Evolutionary conservation across 2,329 filamentous ascomycete species (phyloP), one percentile per base, ranked within the genome.

Genomic region (Ceratocystis destructans): DNA sequence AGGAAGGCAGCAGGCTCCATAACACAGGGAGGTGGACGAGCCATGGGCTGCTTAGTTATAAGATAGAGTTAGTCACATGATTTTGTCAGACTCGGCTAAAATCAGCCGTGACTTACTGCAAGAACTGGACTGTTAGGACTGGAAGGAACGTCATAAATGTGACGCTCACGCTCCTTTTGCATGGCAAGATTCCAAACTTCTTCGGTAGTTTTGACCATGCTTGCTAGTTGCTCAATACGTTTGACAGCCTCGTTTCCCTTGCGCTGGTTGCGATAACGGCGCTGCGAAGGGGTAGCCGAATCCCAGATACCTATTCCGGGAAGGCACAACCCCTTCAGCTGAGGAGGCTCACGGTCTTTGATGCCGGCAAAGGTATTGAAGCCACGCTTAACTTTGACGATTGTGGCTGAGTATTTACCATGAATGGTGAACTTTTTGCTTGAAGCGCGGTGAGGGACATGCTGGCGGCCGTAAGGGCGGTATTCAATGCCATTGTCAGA

Each of bases 271-370:
- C 89, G 80, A 76, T 84, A 89, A 59, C 86, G 82, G 71, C 84
- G 87, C 80, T 88, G 87, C 68, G 87, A 83, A 17, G 85, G 81
- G 3, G 86, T 88, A 3, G 89, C 89, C 64, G 89, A 85, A 74
- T 93, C 89, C 72, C 92, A 91, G n/a, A 90, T 80, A 64, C 83
- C 82, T 88, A 92, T 92, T 20, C 89, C 89, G 2, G 87, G 86
- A 80, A 86, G 90, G 61, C 84, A 78, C n/a, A 86, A 77, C 1
- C 88, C 88, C 73, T 92, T 92, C 64, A 91, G 79, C 41, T 65
- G 65, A 10, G 68, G 69, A 10, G 66, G 63, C 55, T 67, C 67
- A n/a, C 66, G 68, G 15, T 67, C 59, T 20, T 50, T 64, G 15
- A 12, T 46, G 1, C 46, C 45, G 8, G 64, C 66, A 64, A 61